Base-by-base conservation (phyloP, 345 rosid species). In the Linum lewisii region DNA sequence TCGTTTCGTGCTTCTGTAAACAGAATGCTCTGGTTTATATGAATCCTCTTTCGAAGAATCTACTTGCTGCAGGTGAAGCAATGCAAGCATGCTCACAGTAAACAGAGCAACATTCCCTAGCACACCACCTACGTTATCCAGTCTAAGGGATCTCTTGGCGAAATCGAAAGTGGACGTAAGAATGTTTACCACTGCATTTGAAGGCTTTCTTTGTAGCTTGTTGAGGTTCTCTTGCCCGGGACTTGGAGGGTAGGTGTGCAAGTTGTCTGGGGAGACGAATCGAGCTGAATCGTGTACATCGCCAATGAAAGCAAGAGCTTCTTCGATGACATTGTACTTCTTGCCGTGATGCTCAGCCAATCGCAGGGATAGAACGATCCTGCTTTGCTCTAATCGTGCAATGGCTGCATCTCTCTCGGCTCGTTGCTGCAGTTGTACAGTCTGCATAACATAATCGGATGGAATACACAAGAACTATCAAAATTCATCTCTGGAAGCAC, bases 331-430 rank as follows among this genome's bases (percentile, higher is more conserved):
- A 68, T 85, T 79, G 67, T 85, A 80, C 78, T 76, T 84, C 77
- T 85, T 84, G 22, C 96, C 99, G 14, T 77, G 83, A 69, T 89
- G 97, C 57, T 82, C 96, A 22, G 88, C 81, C 71, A 93, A 70
- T 67, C 95, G 80, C 90, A 84, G 70, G 50, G 92, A 91, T 15
- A 93, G 91, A 66, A 93, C 60, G n/a, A 85, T 75, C 75, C 97
- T 78, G 78, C 95, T 89, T 70, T 93, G 97, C 64, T 93, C 95
- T 66, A 93, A 63, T 66, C 83, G 77, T 20, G 95, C 95, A 68
- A 93, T 70, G 8, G 97, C 96, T 16, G 90, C 78, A 79, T 89
- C 97, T 76, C 84, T 78, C 78, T 93, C 97, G 16, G 88, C 92
- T 42, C 85, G 81, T 65, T 89, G 96, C 77, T 89, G 95, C 32